A percentile compares a stretch with the other conserved stretches of the same genome.
Conservation (phyloP, 768 basidiomycete genomes). For the Lactifluus volemus region DNA sequence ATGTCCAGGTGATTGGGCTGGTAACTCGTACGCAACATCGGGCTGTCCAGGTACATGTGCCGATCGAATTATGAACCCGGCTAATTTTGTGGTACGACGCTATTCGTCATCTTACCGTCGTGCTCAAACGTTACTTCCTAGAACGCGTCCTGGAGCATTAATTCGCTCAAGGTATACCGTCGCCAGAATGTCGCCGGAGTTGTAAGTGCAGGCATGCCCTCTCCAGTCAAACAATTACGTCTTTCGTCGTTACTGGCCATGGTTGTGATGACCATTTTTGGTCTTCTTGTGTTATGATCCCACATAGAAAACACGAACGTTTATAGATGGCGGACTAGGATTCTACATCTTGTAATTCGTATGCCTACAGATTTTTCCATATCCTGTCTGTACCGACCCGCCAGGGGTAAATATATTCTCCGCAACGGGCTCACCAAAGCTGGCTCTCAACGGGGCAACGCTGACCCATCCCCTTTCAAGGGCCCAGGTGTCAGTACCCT, state of each 20-base stretch:
- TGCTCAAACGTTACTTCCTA: conserved; percentile 22
- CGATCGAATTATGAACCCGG: conserved; percentile 52
- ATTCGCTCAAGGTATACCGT: conserved; percentile 62
- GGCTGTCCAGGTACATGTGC: conserved; percentile 70
- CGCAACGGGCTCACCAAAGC: conserved; percentile 57
- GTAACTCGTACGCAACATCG: conserved; percentile 66
- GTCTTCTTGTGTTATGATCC: conserved; percentile 3
- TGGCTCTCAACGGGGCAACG: conserved; percentile 69
- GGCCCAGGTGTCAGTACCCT: conserved; percentile 80
- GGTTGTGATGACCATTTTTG: not conserved
- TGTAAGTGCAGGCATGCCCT: conserved; percentile 7
- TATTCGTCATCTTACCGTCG: not conserved
- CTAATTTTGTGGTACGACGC: conserved; percentile 56
- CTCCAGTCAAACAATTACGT: not conserved
- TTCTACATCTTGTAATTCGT: not conserved
- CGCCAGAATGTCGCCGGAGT: conserved; percentile 8
- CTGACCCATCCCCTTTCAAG: conserved; percentile 60
- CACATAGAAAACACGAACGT: not conserved
- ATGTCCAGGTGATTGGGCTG: conserved; percentile 68
- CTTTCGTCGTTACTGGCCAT: not conserved
- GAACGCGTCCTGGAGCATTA: conserved; percentile 80
- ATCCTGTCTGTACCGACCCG: conserved; percentile 34
- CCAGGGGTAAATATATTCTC: conserved; percentile 20
- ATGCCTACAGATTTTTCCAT: conserved; percentile 48
- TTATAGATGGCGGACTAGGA: not conserved